Conservation (phyloP, 257 asterid species). For the Galeopsis tetrahit region DNA sequence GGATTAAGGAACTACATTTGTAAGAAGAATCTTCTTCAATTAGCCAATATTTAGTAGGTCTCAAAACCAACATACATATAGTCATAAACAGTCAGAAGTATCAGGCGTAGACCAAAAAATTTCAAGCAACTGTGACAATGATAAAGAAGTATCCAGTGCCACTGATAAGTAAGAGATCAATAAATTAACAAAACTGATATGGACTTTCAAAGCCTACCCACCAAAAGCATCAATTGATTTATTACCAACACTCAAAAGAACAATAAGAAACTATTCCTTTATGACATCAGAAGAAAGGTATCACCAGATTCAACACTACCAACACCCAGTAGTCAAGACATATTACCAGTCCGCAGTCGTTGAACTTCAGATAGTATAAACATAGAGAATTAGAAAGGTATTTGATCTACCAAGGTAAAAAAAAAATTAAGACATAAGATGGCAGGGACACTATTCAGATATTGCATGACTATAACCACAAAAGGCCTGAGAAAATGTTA, state of each 20-base stretch:
- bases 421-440: background rate
- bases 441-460: constrained; percentile 7
- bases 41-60: background rate
- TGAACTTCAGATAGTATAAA: background rate
- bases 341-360: background rate
- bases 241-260: background rate
- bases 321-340: background rate
- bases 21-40: background rate
- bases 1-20: background rate
- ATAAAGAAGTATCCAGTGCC: constrained; percentile 6
- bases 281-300: background rate
- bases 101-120: background rate
- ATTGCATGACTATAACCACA: constrained; percentile 5
- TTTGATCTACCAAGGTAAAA: constrained; percentile 5
- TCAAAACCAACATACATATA: background rate
- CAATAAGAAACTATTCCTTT: background rate
- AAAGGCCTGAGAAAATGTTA: constrained; percentile 8
- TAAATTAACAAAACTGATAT: constrained; percentile 20
- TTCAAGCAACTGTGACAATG: background rate
- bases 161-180: background rate
- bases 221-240: constrained; percentile 18
- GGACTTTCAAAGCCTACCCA: constrained; percentile 8
- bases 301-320: background rate
- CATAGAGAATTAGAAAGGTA: constrained; percentile 7
- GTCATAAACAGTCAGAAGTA: background rate